A percentile compares a stretch with the other conserved stretches of the same genome.
phyloP scores from a whole-genome alignment of 176 grass and related monocot genomes.

The Alopecurus myosuroides region DNA sequence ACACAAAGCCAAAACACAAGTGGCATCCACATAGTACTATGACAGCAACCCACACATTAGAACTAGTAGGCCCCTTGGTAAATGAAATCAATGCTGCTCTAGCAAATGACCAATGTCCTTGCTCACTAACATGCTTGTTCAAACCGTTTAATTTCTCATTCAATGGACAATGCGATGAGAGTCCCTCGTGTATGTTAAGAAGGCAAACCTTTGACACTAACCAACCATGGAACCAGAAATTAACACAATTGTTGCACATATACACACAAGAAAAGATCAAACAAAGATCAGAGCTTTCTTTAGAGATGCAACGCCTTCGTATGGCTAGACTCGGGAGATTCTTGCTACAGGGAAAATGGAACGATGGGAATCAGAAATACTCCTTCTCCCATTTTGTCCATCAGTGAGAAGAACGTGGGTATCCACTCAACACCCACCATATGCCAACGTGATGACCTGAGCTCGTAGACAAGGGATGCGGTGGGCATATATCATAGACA shows the following conservation, averaged over 20 bases:
- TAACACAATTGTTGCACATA: neutral
- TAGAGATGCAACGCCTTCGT: neutral
- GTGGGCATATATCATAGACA: neutral
- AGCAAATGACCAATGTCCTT: neutral
- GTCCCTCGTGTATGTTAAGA: neutral
- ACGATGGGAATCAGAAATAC: neutral
- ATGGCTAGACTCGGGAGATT: neutral
- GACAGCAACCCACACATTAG: neutral
- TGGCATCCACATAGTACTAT: neutral
- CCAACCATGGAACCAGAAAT: neutral
- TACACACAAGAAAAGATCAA: neutral
- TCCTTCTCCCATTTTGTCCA: neutral
- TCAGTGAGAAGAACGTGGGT: slow-evolving; percentile 15
- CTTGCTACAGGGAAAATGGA: neutral
- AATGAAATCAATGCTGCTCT: neutral
- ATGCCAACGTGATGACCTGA: slow-evolving; percentile 17
- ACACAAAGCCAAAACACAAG: neutral
- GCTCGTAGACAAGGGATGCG: neutral
- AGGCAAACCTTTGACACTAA: neutral
- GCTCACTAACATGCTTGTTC: neutral
- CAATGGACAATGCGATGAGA: neutral
- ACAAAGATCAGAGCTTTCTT: neutral
- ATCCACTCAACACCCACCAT: slow-evolving; percentile 20
- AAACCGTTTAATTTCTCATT: neutral
- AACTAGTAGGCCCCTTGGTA: neutral